Evolutionary conservation across 345 rosid genomes (phyloP).

Genomic region (Cochlearia excelsa): DNA sequence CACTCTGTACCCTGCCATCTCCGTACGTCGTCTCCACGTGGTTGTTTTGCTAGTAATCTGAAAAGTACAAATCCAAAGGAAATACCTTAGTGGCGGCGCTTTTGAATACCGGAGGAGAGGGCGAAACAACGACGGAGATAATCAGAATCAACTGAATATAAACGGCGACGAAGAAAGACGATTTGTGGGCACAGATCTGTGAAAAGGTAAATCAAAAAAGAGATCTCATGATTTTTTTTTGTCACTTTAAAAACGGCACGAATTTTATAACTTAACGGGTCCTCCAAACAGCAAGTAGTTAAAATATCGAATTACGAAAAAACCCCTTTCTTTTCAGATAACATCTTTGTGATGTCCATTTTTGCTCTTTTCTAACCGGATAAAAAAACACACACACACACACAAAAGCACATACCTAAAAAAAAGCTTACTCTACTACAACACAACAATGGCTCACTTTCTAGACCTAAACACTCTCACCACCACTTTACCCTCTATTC

Average conservation of each 20-base stretch:
- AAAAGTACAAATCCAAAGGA: neutral
- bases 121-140: neutral
- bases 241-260: constrained; percentile 11
- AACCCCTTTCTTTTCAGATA: constrained; percentile 24
- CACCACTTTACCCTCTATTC: constrained; percentile 5
- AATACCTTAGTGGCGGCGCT: neutral
- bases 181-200: neutral
- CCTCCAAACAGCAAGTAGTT: constrained; percentile 2
- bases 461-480: constrained; percentile 28
- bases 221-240: too few relatives aligned
- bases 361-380: constrained; percentile 20
- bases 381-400: constrained; percentile 1
- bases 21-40: constrained; percentile 17
- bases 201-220: neutral
- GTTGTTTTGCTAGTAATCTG: constrained; percentile 25
- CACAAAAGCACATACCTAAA: neutral
- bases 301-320: neutral
- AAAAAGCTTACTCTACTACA: neutral
- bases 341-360: constrained; percentile 31
- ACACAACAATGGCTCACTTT: constrained; percentile 27
- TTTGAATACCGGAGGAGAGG: neutral
- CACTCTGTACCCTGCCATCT: constrained; percentile 50
- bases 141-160: neutral
- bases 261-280: neutral
- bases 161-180: neutral